Evolutionary conservation across 345 rosid species (phyloP), one percentile per base, ranked within the genome.

Genomic region (Hypericum perforatum): DNA sequence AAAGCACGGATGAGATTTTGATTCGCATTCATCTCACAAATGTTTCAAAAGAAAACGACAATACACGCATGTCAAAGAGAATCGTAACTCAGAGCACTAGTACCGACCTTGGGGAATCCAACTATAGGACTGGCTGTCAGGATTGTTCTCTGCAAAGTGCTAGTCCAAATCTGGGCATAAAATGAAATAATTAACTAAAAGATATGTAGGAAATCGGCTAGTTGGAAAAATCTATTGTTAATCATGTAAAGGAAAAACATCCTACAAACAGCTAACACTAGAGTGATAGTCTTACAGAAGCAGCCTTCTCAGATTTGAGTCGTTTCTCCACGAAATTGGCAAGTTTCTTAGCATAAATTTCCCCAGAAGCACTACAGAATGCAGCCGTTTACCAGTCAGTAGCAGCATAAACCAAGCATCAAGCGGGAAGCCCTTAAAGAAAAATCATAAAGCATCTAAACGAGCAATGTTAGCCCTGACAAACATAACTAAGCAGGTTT

Each of bases 141-240:
- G 69, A 84, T 86, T 16, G 95, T 76, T 64, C 99, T 77, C 76
- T 94, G 97, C 56, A 94, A 75, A n/a, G 99, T 94, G 79, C 99
- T 94, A 45, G 97, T 94, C 97, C 99, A 94, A 62, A 94, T 89
- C 97, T 89, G 65, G 63, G 16, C 6, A 66, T 39, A 50, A 63
- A 6, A 54, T 46, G 50, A 46, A 22, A 22, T 22, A 1, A 4
- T 4, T 1, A 22, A 22, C 4, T 22, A 22, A 22, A 22, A 1
- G 32, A 1, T 22, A 22, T 22, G 32, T 22, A 22, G 32, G 32
- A 22, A 22, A 22, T 22, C 2, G 4, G 32, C 32, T 22, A 22
- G 32, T 4, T 22, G 32, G 32, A 22, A 22, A 4, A 22, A 22
- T 22, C 32, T 22, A 22, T 22, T 22, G 32, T 1, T 1, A 22